These are phyloP conservation scores for Bretschneidera sinensis DNA, from an alignment of 345 rosid genomes.

Conservation along the genomic window DNA sequence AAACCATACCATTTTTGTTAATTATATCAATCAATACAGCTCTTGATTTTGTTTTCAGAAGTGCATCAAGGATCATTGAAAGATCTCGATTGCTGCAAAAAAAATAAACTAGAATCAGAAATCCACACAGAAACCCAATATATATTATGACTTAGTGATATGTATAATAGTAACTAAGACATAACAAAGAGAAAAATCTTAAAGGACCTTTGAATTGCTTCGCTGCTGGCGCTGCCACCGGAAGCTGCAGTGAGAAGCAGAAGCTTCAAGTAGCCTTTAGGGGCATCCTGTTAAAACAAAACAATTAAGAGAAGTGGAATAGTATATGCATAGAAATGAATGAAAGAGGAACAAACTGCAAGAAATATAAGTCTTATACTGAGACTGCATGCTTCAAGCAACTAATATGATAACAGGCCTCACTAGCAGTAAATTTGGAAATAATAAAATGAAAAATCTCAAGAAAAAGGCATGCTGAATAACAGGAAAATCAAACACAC, in stretches of 20 bases:
- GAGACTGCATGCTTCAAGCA: slow-evolving; percentile 5
- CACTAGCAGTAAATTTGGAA: neutral
- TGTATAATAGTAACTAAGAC: slow-evolving; percentile 12
- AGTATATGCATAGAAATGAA: neutral
- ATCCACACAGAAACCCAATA: slow-evolving; percentile 14
- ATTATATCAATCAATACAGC: slow-evolving; percentile 70
- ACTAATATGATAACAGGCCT: neutral
- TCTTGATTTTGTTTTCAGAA: slow-evolving; percentile 90
- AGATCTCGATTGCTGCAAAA: slow-evolving; percentile 92
- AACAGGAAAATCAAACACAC: neutral
- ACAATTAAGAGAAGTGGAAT: slow-evolving; percentile 14
- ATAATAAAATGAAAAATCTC: neutral
- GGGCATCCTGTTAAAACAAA: slow-evolving; percentile 67
- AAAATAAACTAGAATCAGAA: slow-evolving; percentile 23
- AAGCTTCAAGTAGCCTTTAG: slow-evolving; percentile 91
- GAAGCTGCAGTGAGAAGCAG: slow-evolving; percentile 95
- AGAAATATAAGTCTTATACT: slow-evolving; percentile 1
- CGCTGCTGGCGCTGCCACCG: slow-evolving; percentile 72
- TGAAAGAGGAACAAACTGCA: neutral
- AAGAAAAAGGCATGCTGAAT: slow-evolving; percentile 14
- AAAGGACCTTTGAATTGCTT: slow-evolving; percentile 87
- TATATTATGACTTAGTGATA: slow-evolving; percentile 1
- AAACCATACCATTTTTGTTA: slow-evolving; percentile 75
- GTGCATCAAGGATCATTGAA: slow-evolving; percentile 99
- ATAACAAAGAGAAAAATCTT: slow-evolving; percentile 13